Evolutionary conservation across 192 early-diverging fungal species (phyloP).

Genomic region (Backusella tuberculispora): DNA sequence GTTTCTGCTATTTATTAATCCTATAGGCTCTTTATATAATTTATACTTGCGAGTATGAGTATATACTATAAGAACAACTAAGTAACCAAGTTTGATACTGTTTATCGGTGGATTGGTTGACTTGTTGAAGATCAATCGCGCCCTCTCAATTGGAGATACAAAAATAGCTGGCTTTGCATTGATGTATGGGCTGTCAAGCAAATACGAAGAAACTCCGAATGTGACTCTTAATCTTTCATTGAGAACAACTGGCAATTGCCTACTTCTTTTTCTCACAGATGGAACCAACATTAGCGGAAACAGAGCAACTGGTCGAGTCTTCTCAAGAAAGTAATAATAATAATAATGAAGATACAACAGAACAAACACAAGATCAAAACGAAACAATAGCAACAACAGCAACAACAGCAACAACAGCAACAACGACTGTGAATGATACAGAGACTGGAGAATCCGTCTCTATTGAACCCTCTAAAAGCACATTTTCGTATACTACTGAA

Average conservation of each 20-base stretch:
- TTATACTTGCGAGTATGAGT: too few species aligned
- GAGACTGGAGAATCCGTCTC: background rate
- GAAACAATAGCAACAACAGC: too few species aligned
- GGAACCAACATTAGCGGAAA: constrained; percentile 3
- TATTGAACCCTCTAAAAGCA: background rate
- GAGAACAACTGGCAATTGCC: background rate
- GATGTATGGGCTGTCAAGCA: background rate
- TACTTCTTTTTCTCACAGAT: constrained; percentile 10
- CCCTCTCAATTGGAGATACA: too few species aligned
- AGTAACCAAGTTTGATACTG: too few species aligned
- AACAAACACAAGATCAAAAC: background rate
- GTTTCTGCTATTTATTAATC: too few species aligned
- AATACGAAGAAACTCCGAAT: background rate
- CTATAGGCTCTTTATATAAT: too few species aligned
- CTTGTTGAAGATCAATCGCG: too few species aligned
- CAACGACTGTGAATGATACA: too few species aligned
- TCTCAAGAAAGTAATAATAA: background rate
- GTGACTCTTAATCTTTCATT: background rate
- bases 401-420: too few species aligned
- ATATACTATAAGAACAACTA: too few species aligned
- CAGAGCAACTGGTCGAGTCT: constrained; percentile 8
- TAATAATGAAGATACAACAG: background rate
- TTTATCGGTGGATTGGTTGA: too few species aligned
- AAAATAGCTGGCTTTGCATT: background rate
- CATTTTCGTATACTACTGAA: background rate